Evolutionary conservation across 176 grass and related monocot genomes (phyloP).

Genomic region (bread wheat (Triticum aestivum)): IWGSC_CS_RefSeq_v2.1 NC_057812.1:684510458-684510957

Average conservation of each 20-base stretch:
- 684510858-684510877: background rate
- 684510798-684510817: background rate
- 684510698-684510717: background rate
- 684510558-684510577: background rate
- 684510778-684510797: background rate
- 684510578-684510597: background rate
- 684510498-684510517: background rate
- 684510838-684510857: background rate
- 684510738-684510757: background rate
- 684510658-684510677: background rate
- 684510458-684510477: background rate
- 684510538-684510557: background rate
- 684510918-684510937: background rate
- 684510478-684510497: background rate
- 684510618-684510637: background rate
- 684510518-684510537: background rate
- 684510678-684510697: background rate
- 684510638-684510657: background rate
- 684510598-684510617: background rate
- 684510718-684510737: background rate
- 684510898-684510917: background rate
- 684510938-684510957: too few species aligned
- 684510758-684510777: background rate
- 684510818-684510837: background rate
- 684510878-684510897: background rate